phyloP scores from a whole-genome alignment of 345 rosid genomes.

The Lepidium africanum region DNA sequence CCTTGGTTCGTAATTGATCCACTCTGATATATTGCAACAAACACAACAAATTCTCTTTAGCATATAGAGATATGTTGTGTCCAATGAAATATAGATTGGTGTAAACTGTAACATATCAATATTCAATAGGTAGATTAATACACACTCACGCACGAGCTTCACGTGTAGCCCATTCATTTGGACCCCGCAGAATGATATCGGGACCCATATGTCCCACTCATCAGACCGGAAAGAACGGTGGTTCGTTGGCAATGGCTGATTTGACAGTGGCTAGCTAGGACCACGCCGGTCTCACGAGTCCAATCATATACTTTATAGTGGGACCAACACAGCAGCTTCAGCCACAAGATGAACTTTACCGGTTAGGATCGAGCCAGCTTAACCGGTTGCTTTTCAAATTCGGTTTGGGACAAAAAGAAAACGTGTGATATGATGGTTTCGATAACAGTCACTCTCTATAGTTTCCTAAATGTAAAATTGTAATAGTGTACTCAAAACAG shows the following conservation, averaged over 20 bases:
- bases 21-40: background rate
- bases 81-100: slow-evolving; percentile 2
- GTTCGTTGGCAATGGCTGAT: slow-evolving; percentile 25
- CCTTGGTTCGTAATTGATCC: too few relatives aligned
- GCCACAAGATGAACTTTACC: slow-evolving; percentile 11
- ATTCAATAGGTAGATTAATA: background rate
- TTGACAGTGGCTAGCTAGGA: slow-evolving; percentile 27
- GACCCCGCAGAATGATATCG: slow-evolving; percentile 5
- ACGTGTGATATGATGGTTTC: slow-evolving; percentile 14
- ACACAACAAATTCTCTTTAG: background rate
- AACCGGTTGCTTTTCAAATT: slow-evolving; percentile 5
- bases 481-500: slow-evolving; percentile 2
- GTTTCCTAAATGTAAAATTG: slow-evolving; percentile 7
- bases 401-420: background rate
- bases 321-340: slow-evolving; percentile 28
- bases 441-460: slow-evolving; percentile 8
- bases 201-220: slow-evolving; percentile 4
- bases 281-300: slow-evolving; percentile 27
- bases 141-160: slow-evolving; percentile 15
- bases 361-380: slow-evolving; percentile 11
- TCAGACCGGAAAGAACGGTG: slow-evolving; percentile 19
- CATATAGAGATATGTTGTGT: background rate
- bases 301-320: slow-evolving; percentile 20
- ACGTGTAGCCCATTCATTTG: slow-evolving; percentile 19
- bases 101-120: background rate